These are phyloP conservation scores for Pseudomicrostroma phylloplanum DNA, from an alignment of 1,284 basidiomycete species.

Conservation along the genomic window DNA sequence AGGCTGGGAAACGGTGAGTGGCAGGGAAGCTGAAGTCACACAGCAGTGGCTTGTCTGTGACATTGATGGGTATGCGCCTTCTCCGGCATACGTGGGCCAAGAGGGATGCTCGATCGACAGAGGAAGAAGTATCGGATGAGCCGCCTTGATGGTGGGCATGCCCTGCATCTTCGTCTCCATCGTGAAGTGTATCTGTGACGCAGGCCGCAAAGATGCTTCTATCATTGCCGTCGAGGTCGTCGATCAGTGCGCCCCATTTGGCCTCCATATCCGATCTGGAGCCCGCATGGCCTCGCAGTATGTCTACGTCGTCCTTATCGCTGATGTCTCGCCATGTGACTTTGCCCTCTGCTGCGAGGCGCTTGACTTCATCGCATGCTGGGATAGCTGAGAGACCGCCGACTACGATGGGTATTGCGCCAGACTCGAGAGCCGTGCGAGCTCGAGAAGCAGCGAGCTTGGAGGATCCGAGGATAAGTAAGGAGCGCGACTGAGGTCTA, in stretches of 20 bases:
- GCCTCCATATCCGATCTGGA: slow-evolving; percentile 1
- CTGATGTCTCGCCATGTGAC: neutral
- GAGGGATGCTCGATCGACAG: slow-evolving; percentile 25
- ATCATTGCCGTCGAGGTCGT: slow-evolving; percentile 5
- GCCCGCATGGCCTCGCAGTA: neutral
- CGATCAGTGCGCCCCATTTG: slow-evolving; percentile 7
- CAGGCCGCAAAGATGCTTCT: slow-evolving; percentile 41
- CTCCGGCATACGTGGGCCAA: slow-evolving; percentile 30
- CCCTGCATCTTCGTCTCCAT: slow-evolving; percentile 17
- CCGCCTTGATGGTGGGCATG: slow-evolving; percentile 3
- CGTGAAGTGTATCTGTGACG: slow-evolving; percentile 45
- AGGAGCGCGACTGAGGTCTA: neutral
- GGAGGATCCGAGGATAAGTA: slow-evolving; percentile 68
- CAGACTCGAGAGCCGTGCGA: slow-evolving; percentile 74
- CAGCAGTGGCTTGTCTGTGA: slow-evolving; percentile 74
- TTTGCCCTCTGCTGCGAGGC: slow-evolving; percentile 60
- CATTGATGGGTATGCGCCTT: slow-evolving; percentile 69
- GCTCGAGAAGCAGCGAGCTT: slow-evolving; percentile 72
- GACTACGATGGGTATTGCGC: slow-evolving; percentile 66
- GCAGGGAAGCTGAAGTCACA: slow-evolving; percentile 88
- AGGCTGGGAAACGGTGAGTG: slow-evolving; percentile 67
- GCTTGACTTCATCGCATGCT: slow-evolving; percentile 67
- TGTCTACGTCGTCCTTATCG: too few relatives aligned
- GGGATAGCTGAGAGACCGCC: slow-evolving; percentile 52
- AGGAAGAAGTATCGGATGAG: slow-evolving; percentile 12